Percentiles rank a stretch among this genome's conserved stretches.
Evolutionary conservation across 192 early-diverging fungal genomes (phyloP).

Genomic region (Geranomyces variabilis): DNA sequence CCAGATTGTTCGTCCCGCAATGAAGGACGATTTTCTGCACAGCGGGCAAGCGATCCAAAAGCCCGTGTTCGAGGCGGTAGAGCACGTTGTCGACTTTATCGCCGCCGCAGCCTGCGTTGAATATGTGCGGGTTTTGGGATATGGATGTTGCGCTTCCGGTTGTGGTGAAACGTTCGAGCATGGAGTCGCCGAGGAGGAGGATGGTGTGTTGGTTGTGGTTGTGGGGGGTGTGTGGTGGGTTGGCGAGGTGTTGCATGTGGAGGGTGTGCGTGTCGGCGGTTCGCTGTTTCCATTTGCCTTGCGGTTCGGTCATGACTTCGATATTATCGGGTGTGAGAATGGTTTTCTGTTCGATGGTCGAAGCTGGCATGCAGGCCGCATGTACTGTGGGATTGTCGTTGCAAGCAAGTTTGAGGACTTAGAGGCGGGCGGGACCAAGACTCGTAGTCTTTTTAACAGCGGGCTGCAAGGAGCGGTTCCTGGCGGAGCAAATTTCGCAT

Average conservation of each 20-base stretch:
- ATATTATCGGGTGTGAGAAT: too few species aligned
- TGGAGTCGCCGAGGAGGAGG: slow-evolving; percentile 6
- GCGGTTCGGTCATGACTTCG: too few species aligned
- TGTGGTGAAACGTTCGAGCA: neutral
- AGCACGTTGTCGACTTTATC: slow-evolving; percentile 5
- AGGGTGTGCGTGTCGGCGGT: neutral
- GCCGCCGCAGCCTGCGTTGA: slow-evolving; percentile 4
- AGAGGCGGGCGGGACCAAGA: too few species aligned
- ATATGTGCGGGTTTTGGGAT: neutral
- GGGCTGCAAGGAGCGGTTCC: too few species aligned
- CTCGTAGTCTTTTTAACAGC: too few species aligned
- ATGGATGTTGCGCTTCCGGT: neutral
- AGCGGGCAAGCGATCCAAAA: neutral
- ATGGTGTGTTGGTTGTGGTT: neutral
- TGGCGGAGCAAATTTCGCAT: too few species aligned
- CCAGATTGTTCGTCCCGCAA: neutral
- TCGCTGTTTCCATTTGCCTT: neutral
- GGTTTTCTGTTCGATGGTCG: too few species aligned
- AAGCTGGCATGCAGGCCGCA: too few species aligned
- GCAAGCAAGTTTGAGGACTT: too few species aligned
- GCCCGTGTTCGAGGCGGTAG: neutral
- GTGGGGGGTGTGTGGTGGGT: too few species aligned
- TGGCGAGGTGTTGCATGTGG: neutral
- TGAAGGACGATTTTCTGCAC: neutral
- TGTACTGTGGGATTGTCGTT: too few species aligned